Evolutionary conservation across 768 basidiomycete genomes (phyloP).

Genomic region (Mycena albidolilacea): DNA sequence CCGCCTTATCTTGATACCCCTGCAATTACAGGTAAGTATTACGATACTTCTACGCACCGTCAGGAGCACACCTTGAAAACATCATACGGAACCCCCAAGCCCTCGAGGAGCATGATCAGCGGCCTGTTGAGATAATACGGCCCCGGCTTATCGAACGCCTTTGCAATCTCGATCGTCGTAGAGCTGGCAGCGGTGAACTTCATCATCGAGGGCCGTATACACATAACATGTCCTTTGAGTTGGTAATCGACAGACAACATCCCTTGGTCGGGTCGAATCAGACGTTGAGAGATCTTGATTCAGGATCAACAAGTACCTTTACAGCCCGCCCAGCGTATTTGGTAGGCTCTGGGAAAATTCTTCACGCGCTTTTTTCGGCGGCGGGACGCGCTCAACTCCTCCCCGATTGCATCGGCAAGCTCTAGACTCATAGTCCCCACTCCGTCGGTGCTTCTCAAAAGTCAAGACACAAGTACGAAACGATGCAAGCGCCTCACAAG

Average conservation of each 20-base stretch:
- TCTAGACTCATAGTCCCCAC: conserved; percentile 74
- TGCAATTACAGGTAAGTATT: conserved; percentile 7
- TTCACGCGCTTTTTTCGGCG: conserved; percentile 50
- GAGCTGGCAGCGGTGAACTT: conserved; percentile 70
- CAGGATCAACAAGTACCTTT: conserved; percentile 65
- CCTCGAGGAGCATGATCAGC: conserved; percentile 76
- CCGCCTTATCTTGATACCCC: conserved; percentile 65
- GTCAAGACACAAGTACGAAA: too few relatives aligned
- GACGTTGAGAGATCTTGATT: not conserved
- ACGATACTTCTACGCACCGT: not conserved
- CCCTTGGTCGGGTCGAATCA: conserved; percentile 48
- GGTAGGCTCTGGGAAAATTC: conserved; percentile 65
- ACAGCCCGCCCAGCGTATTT: conserved; percentile 74
- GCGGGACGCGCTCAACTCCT: conserved; percentile 56
- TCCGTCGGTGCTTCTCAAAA: conserved; percentile 66
- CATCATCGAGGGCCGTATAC: conserved; percentile 73
- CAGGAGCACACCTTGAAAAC: conserved; percentile 58
- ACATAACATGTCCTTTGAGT: conserved; percentile 64
- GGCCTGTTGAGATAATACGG: conserved; percentile 73
- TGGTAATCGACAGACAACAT: conserved; percentile 71
- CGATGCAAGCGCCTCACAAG: conserved; percentile 48
- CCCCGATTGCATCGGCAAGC: conserved; percentile 66
- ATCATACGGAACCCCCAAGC: conserved; percentile 69
- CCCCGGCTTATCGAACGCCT: conserved; percentile 73
- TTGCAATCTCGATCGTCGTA: conserved; percentile 72